These are phyloP conservation scores for Paramyrothecium sp. DNA, from an alignment of 2,329 filamentous ascomycete genomes.

Conservation along the genomic window DNA sequence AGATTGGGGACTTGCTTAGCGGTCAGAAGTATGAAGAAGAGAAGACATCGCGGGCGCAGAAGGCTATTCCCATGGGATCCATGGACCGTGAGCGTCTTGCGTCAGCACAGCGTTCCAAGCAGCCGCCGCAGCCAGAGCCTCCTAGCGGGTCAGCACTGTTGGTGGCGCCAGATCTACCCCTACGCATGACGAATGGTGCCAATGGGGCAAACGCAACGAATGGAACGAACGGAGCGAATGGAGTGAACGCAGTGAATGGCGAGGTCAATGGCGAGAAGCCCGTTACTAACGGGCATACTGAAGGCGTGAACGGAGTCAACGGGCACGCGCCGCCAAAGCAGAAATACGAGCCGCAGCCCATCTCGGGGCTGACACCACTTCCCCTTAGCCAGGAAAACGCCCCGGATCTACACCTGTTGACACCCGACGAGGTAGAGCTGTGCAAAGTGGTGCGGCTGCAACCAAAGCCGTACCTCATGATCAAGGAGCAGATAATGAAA, in stretches of 20 bases:
- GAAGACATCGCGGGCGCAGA: slow-evolving; percentile 74
- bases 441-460: slow-evolving; percentile 82
- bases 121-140: slow-evolving; percentile 64
- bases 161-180: slow-evolving; percentile 74
- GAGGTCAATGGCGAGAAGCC: slow-evolving; percentile 50
- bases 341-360: slow-evolving; percentile 53
- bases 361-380: slow-evolving; percentile 63
- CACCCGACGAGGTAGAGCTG: slow-evolving; percentile 78
- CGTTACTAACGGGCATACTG: slow-evolving; percentile 52
- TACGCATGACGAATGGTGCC: slow-evolving; percentile 46
- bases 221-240: neutral
- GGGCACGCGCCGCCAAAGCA: slow-evolving; percentile 36
- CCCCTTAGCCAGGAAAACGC: slow-evolving; percentile 72
- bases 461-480: slow-evolving; percentile 91
- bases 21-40: slow-evolving; percentile 93
- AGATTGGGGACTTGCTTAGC: slow-evolving; percentile 78
- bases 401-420: slow-evolving; percentile 81
- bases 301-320: slow-evolving; percentile 44
- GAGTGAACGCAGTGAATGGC: slow-evolving; percentile 26
- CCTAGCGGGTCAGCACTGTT: slow-evolving; percentile 73
- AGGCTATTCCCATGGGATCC: slow-evolving; percentile 68
- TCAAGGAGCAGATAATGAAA: slow-evolving; percentile 89
- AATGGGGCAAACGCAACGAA: slow-evolving; percentile 7
- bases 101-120: slow-evolving; percentile 67
- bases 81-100: slow-evolving; percentile 81